These are phyloP conservation scores for Nelumbo lutea DNA, from an alignment of 164 flowering plant species.

Conservation along the genomic window DNA sequence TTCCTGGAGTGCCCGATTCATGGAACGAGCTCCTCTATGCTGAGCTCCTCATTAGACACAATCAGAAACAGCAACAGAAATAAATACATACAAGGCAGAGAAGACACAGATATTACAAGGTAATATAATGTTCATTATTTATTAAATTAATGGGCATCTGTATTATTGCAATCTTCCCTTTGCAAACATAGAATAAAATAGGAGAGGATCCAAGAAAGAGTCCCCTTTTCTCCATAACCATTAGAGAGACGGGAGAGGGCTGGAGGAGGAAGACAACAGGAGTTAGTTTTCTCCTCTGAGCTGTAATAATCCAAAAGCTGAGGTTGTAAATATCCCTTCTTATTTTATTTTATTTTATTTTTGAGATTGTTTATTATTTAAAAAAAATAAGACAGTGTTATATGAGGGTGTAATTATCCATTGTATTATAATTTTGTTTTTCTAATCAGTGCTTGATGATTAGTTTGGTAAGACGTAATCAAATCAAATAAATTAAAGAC, in stretches of 20 bases:
- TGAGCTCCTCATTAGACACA: slow-evolving; percentile 43
- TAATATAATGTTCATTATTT: slow-evolving; percentile 1
- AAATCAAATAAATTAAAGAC: too few species aligned
- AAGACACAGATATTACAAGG: slow-evolving; percentile 15
- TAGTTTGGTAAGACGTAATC: too few species aligned
- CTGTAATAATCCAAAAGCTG: not conserved
- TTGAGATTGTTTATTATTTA: too few species aligned
- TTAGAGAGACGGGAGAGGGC: slow-evolving; percentile 8
- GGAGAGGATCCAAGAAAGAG: slow-evolving; percentile 24
- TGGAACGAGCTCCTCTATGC: slow-evolving; percentile 96
- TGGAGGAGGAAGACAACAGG: not conserved
- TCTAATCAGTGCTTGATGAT: too few species aligned
- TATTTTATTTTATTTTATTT: too few species aligned
- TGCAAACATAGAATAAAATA: slow-evolving; percentile 10
- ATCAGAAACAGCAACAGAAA: slow-evolving; percentile 15
- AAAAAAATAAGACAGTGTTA: too few species aligned
- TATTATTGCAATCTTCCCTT: slow-evolving; percentile 7
- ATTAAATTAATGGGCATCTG: slow-evolving; percentile 11
- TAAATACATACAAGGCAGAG: not conserved
- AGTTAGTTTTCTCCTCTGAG: not conserved
- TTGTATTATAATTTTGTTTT: too few species aligned
- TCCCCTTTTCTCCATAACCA: slow-evolving; percentile 4
- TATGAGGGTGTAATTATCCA: too few species aligned
- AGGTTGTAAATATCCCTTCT: too few species aligned
- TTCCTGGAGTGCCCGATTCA: slow-evolving; percentile 93